phyloP scores from a whole-genome alignment of 1,284 basidiomycete species.

The Ceratobasidium theobromae region DNA sequence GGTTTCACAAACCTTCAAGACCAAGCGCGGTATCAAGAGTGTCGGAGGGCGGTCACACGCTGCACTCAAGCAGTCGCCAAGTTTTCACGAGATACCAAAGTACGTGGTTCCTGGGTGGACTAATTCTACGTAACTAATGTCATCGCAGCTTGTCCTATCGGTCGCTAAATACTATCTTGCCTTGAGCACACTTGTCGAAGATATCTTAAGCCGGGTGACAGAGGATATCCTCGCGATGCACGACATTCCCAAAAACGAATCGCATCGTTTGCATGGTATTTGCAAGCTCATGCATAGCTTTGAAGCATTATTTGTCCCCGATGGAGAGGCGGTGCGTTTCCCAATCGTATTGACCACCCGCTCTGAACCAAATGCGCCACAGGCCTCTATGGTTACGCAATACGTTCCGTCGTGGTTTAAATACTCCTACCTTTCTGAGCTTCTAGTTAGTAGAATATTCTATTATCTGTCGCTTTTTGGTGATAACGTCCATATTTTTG shows the following conservation, averaged over 20 bases:
- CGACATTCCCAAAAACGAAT: constrained; percentile 92
- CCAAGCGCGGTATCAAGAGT: constrained; percentile 75
- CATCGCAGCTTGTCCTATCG: constrained; percentile 1
- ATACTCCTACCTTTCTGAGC: constrained; percentile 87
- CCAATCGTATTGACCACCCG: neutral
- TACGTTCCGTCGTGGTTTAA: constrained; percentile 94
- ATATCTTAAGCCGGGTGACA: constrained; percentile 68
- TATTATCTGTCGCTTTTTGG: constrained; percentile 14
- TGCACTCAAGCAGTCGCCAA: constrained; percentile 67
- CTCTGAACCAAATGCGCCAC: neutral
- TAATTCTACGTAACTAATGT: neutral
- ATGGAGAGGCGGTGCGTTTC: constrained; percentile 48
- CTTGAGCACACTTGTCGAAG: constrained; percentile 75
- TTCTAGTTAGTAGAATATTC: constrained; percentile 62
- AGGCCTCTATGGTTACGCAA: constrained; percentile 41
- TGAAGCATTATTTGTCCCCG: constrained; percentile 74
- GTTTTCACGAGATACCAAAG: constrained; percentile 73
- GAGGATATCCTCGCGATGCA: constrained; percentile 74
- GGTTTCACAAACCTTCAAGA: constrained; percentile 74
- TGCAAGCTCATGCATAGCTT: constrained; percentile 77
- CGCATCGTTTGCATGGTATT: constrained; percentile 77
- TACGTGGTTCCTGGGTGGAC: constrained; percentile 43
- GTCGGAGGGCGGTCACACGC: constrained; percentile 69
- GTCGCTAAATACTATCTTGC: constrained; percentile 56
- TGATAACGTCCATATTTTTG: constrained; percentile 30